phyloP scores from a whole-genome alignment of 2,329 filamentous ascomycete genomes.

The Neofusicoccum cordaticola region DNA sequence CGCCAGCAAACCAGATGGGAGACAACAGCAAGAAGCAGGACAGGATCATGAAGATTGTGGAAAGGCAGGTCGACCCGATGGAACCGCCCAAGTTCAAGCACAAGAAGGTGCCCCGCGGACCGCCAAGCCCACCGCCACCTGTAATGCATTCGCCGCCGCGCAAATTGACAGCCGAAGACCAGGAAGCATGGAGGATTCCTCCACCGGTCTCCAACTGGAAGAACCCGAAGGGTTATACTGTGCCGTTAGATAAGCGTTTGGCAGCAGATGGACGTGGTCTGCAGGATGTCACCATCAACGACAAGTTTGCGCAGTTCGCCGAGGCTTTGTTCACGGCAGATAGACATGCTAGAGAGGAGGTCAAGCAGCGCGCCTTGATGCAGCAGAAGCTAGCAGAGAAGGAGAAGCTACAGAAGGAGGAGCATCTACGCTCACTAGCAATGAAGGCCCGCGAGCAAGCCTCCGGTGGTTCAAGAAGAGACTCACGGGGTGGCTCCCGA shows the following conservation, averaged over 20 bases:
- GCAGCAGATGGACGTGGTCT: constrained; percentile 89
- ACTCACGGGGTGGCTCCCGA: constrained; percentile 20
- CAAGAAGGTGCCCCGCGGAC: constrained; percentile 93
- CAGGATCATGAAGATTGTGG: constrained; percentile 97
- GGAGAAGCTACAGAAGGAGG: constrained; percentile 92
- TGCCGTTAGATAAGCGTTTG: constrained; percentile 90
- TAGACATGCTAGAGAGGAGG: constrained; percentile 90
- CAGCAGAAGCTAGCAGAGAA: constrained; percentile 95
- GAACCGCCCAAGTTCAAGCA: constrained; percentile 98
- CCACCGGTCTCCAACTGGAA: constrained; percentile 97
- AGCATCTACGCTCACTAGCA: constrained; percentile 80
- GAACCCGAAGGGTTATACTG: constrained; percentile 97
- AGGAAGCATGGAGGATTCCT: constrained; percentile 90
- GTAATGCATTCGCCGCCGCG: constrained; percentile 92
- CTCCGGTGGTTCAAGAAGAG: constrained; percentile 39
- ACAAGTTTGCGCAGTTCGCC: constrained; percentile 95
- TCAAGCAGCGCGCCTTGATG: constrained; percentile 88
- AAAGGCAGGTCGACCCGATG: constrained; percentile 89
- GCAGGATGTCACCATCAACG: constrained; percentile 94
- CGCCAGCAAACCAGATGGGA: constrained; percentile 95
- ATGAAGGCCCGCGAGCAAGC: constrained; percentile 89
- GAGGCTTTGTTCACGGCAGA: constrained; percentile 94
- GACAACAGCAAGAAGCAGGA: constrained; percentile 82
- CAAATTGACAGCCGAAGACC: constrained; percentile 93
- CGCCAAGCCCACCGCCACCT: constrained; percentile 87